Evolutionary conservation across 1,284 basidiomycete species (phyloP).

Genomic region (Cryptococcus amylolentus): DNA sequence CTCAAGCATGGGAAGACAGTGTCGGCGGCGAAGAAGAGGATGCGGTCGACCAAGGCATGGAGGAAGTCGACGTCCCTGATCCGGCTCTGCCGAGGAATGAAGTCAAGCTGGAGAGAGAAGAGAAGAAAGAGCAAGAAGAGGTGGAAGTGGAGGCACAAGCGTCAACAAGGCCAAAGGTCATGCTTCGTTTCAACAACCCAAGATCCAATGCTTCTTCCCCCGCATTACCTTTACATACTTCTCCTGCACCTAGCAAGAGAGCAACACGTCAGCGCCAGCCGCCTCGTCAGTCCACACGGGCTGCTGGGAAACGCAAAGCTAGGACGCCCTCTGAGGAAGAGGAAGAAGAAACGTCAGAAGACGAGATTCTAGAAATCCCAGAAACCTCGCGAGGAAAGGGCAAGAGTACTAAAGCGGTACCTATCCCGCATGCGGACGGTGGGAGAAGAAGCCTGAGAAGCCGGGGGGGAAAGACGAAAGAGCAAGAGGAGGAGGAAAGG

Average conservation of each 20-base stretch:
- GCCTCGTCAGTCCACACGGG: constrained; percentile 1
- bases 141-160: background rate
- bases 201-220: background rate
- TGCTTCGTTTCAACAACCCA: background rate
- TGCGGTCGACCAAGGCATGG: background rate
- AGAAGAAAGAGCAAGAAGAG: background rate
- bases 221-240: no score
- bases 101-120: background rate
- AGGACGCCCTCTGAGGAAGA: background rate
- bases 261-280: constrained; percentile 4
- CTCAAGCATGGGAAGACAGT: constrained; percentile 13
- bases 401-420: no score
- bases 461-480: constrained; percentile 25
- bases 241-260: background rate
- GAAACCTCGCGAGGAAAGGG: no score
- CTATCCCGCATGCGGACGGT: no score
- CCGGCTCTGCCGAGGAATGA: background rate
- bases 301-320: background rate
- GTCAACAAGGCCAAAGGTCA: constrained; percentile 6
- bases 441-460: constrained; percentile 24
- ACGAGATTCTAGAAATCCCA: no score
- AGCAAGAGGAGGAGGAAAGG: constrained; percentile 24
- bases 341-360: no score
- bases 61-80: background rate
- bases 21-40: constrained; percentile 4